A percentile compares a stretch with the other conserved stretches of the same genome.
Evolutionary conservation across 2,329 filamentous ascomycete species (phyloP).

Genomic region (Tetracladium maxilliforme): DNA sequence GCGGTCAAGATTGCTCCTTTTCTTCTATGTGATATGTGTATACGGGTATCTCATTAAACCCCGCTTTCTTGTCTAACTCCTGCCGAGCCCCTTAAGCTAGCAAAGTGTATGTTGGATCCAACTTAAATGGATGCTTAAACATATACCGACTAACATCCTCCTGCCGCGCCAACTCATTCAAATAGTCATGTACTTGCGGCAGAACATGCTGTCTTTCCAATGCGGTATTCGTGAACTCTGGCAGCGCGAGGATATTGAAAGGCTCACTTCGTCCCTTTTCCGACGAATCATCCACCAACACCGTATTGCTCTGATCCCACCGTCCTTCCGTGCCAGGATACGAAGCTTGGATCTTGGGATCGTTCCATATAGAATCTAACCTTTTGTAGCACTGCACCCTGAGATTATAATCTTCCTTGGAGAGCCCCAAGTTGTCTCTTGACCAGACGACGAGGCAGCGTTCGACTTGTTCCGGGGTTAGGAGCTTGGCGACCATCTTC

Average conservation of each 20-base stretch:
- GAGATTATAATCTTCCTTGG: constrained; percentile 42
- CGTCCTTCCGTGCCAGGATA: constrained; percentile 23
- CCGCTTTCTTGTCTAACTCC: background rate
- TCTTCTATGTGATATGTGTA: no score
- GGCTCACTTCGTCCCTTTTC: constrained; percentile 77
- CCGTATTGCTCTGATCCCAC: constrained; percentile 77
- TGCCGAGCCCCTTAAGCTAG: background rate
- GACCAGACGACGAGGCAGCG: constrained; percentile 61
- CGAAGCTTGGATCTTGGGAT: constrained; percentile 23
- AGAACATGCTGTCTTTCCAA: constrained; percentile 29
- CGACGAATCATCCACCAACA: constrained; percentile 73
- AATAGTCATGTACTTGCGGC: constrained; percentile 44
- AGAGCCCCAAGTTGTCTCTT: constrained; percentile 61
- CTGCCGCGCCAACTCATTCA: constrained; percentile 38
- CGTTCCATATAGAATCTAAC: constrained; percentile 56
- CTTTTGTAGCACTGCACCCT: constrained; percentile 87
- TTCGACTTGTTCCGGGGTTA: constrained; percentile 35
- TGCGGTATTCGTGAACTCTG: no score
- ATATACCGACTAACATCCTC: constrained; percentile 50
- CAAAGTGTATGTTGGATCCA: constrained; percentile 11
- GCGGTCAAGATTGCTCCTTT: no score
- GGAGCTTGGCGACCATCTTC: constrained; percentile 49
- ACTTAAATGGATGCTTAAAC: constrained; percentile 29
- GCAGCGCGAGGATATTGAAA: constrained; percentile 65
- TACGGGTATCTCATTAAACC: no score